Percentiles rank a stretch among this genome's conserved stretches.
Evolutionary conservation across 495 filamentous ascomycete species (phyloP).

Genomic region (Annulohypoxylon nitens): DNA sequence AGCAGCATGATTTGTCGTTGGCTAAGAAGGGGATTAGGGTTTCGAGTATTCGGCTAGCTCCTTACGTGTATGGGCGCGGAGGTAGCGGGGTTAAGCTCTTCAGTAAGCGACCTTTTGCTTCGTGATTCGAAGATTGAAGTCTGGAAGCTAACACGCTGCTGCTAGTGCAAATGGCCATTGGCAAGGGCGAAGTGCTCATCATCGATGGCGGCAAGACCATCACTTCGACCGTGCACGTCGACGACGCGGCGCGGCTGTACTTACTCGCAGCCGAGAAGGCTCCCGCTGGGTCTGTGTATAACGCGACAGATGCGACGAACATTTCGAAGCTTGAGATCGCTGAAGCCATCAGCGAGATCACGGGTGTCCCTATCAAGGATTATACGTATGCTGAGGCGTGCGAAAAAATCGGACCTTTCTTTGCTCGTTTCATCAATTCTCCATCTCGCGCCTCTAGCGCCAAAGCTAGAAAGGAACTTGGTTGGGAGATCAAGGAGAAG

Average conservation of each 20-base stretch:
- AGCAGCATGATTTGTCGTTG: constrained; percentile 45
- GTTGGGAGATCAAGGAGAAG: constrained; percentile 53
- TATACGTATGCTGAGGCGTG: constrained; percentile 45
- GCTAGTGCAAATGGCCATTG: constrained; percentile 36
- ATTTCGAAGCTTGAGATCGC: constrained; percentile 50
- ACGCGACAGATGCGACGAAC: constrained; percentile 44
- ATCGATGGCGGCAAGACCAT: constrained; percentile 40
- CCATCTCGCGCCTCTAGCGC: constrained; percentile 49
- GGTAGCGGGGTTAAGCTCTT: constrained; percentile 54
- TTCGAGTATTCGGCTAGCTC: constrained; percentile 54
- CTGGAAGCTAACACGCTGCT: background rate
- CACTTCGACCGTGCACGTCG: constrained; percentile 55
- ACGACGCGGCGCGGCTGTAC: constrained; percentile 58
- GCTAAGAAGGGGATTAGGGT: constrained; percentile 51
- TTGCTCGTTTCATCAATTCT: constrained; percentile 46
- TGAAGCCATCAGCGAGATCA: constrained; percentile 47
- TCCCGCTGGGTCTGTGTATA: constrained; percentile 50
- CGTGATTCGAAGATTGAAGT: background rate
- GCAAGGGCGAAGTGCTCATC: constrained; percentile 43
- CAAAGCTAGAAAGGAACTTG: constrained; percentile 54
- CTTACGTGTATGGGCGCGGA: constrained; percentile 59
- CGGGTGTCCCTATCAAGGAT: constrained; percentile 46
- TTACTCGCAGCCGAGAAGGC: constrained; percentile 51
- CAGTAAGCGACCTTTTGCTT: constrained; percentile 19
- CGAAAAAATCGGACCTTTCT: constrained; percentile 43